Evolutionary conservation across 441 rosid genomes (phyloP).

Genomic region (Eutrema salsugineum): DNA sequence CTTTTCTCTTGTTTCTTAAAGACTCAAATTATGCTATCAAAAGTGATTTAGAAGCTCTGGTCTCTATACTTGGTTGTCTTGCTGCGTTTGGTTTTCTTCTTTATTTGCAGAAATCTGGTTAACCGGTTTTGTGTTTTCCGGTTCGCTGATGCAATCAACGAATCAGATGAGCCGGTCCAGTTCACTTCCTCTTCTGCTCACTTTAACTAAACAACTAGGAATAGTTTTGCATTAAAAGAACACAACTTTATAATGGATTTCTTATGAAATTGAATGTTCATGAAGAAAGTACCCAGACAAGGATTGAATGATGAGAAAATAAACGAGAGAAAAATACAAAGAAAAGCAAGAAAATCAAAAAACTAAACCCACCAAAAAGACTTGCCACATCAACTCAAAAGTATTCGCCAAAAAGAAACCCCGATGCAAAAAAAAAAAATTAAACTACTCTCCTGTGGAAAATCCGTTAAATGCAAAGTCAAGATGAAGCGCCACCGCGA

Average conservation of each 20-base stretch:
- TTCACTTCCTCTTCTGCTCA: background rate
- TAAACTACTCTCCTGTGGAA: constrained; percentile 13
- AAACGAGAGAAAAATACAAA: background rate
- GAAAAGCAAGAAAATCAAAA: constrained; percentile 1
- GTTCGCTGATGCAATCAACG: background rate
- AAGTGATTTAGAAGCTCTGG: background rate
- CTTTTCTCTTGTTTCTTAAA: background rate
- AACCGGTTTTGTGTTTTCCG: background rate
- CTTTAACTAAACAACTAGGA: background rate
- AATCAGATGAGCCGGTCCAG: background rate
- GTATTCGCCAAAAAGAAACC: background rate
- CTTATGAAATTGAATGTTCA: constrained; percentile 28
- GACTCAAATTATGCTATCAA: background rate
- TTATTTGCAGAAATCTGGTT: background rate
- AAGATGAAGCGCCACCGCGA: constrained; percentile 32
- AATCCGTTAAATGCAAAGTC: constrained; percentile 3
- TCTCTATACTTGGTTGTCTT: background rate
- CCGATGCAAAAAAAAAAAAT: background rate
- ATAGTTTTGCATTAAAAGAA: background rate
- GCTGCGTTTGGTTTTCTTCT: background rate
- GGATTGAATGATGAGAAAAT: constrained; percentile 7
- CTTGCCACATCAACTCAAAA: constrained; percentile 15
- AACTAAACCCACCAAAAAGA: constrained; percentile 11
- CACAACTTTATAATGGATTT: constrained; percentile 18
- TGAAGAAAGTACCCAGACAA: constrained; percentile 7